Percentiles rank a stretch among this genome's conserved stretches.
Evolutionary conservation across 176 grass and related monocot genomes (phyloP).

Genomic region (Otatea glauca): DNA sequence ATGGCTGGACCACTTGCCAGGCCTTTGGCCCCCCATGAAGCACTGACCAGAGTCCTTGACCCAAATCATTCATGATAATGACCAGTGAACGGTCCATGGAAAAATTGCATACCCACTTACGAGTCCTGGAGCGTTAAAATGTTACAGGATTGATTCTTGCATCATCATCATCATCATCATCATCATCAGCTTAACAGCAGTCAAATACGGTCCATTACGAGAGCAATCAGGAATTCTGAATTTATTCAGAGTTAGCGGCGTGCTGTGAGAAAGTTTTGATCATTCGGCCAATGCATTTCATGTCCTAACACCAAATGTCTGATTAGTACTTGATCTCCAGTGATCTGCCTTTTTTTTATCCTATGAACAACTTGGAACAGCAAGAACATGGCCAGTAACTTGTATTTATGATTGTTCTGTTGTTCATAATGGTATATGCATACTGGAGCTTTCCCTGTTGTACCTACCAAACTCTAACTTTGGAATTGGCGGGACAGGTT

Average conservation of each 20-base stretch:
- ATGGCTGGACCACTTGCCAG: constrained; percentile 36
- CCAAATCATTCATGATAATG: constrained; percentile 39
- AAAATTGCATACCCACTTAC: background rate
- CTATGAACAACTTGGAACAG: background rate
- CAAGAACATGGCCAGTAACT: constrained; percentile 21
- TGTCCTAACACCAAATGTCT: constrained; percentile 3
- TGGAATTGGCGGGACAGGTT: constrained; percentile 34
- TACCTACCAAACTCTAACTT: constrained; percentile 28
- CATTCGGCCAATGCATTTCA: background rate
- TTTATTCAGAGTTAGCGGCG: background rate
- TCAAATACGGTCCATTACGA: constrained; percentile 25
- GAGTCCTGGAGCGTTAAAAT: background rate
- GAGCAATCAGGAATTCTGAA: background rate
- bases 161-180: background rate
- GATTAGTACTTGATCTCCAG: background rate
- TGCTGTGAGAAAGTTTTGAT: background rate
- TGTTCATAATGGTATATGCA: too few relatives aligned
- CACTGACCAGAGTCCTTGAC: constrained; percentile 13
- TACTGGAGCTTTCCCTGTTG: constrained; percentile 18
- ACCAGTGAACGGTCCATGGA: constrained; percentile 23
- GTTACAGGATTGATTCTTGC: constrained; percentile 27
- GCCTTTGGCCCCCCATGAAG: background rate
- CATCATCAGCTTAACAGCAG: constrained; percentile 20
- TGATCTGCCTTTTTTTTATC: background rate
- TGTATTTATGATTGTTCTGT: background rate